These are phyloP conservation scores for Backusella luteola DNA, from an alignment of 192 early-diverging fungal genomes.

Conservation along the genomic window DNA sequence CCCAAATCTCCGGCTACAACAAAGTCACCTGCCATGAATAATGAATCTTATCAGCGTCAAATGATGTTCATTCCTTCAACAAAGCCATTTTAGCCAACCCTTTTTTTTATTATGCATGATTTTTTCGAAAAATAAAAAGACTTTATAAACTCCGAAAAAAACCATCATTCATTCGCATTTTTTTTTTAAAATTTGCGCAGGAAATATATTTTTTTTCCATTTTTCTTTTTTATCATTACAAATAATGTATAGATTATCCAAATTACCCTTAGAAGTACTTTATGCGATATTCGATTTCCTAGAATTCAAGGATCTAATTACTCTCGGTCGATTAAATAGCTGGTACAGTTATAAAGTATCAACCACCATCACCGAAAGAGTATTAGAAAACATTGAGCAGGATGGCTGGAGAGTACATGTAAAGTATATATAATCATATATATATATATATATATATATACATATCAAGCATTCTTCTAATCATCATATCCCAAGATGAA, in stretches of 20 bases:
- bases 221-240: neutral
- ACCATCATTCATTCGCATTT: neutral
- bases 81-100: neutral
- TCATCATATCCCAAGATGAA: neutral
- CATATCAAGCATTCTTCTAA: no score
- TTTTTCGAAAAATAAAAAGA: no score
- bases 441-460: neutral
- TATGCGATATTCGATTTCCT: neutral
- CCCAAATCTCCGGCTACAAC: neutral
- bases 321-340: neutral
- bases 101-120: neutral
- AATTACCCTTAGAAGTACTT: neutral
- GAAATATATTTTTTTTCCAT: no score
- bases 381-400: neutral
- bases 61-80: neutral
- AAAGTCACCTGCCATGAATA: neutral
- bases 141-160: neutral
- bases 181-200: neutral
- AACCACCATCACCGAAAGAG: neutral
- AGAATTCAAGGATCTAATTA: neutral
- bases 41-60: neutral
- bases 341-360: conserved; percentile 10
- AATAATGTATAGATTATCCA: conserved; percentile 6
- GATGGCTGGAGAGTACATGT: conserved; percentile 14
- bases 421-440: neutral